A percentile compares a stretch with the other conserved stretches of the same genome.
phyloP scores from a whole-genome alignment of 306 rosid species.

The Cicer bijugum region DNA sequence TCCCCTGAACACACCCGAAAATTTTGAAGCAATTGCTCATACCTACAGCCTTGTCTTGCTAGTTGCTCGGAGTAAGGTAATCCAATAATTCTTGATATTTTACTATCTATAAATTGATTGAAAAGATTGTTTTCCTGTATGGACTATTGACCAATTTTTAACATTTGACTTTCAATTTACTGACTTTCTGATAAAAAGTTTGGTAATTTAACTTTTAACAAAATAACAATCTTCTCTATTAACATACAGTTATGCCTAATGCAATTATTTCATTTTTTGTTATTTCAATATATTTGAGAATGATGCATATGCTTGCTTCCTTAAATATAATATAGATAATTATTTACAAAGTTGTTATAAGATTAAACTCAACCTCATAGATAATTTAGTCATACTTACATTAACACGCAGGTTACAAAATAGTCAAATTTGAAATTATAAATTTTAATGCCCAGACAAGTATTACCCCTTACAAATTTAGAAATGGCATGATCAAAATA shows the following conservation, averaged over 20 bases:
- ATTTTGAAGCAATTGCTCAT: conserved; percentile 94
- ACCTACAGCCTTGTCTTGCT: conserved; percentile 86
- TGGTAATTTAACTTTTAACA: conserved; percentile 9
- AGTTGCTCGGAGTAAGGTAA: conserved; percentile 88
- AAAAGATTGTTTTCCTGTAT: background rate
- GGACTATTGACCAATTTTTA: conserved; percentile 9
- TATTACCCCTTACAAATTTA: background rate
- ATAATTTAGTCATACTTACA: conserved; percentile 7
- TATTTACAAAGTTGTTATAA: background rate
- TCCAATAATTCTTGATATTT: conserved; percentile 20
- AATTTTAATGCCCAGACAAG: background rate
- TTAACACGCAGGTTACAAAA: background rate
- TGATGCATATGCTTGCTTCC: conserved; percentile 9
- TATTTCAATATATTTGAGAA: background rate
- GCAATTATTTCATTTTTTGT: conserved; percentile 23
- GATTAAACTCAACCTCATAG: conserved; percentile 16
- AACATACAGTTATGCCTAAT: background rate
- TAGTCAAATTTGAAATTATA: background rate
- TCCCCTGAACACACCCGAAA: conserved; percentile 75
- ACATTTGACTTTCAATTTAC: background rate
- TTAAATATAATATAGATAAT: background rate
- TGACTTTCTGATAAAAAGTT: background rate
- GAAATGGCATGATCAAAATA: too few species aligned
- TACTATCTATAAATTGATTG: conserved; percentile 6
- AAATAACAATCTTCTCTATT: background rate